Evolutionary conservation across 2,329 filamentous ascomycete species (phyloP).

Genomic region (Knoxdaviesia capensis): DNA sequence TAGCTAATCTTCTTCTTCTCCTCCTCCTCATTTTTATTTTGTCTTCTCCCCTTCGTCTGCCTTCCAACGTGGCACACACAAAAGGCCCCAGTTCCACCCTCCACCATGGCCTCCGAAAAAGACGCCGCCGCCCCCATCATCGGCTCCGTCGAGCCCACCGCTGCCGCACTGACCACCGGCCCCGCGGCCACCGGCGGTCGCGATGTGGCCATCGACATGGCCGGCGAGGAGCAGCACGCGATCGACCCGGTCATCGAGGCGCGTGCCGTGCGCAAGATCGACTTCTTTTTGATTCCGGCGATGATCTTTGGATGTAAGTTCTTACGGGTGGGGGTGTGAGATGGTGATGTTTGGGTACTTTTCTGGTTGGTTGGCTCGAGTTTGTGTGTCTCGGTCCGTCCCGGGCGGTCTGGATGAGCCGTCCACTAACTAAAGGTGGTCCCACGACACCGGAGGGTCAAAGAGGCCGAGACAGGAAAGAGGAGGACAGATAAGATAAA

Average conservation of each 20-base stretch:
- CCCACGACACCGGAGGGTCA: no score
- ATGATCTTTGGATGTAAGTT: conserved; percentile 33
- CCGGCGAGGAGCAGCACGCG: conserved; percentile 31
- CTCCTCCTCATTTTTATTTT: no score
- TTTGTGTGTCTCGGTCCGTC: no score
- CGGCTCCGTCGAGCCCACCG: background rate
- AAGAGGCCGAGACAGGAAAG: no score
- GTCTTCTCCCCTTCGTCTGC: no score
- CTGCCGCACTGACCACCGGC: background rate
- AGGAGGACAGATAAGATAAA: no score
- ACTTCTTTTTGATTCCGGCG: conserved; percentile 44
- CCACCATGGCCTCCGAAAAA: background rate
- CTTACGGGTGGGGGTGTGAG: background rate
- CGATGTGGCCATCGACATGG: conserved; percentile 36
- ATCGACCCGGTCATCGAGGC: conserved; percentile 34
- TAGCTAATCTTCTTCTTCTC: no score
- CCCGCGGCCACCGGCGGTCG: conserved; percentile 10
- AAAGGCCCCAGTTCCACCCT: background rate
- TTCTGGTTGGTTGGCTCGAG: background rate
- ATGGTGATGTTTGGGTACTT: background rate
- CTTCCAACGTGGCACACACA: no score
- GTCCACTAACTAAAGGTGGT: no score
- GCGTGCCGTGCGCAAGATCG: conserved; percentile 44
- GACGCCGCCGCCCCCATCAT: background rate
- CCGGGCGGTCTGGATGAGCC: no score